These are phyloP conservation scores for Solanum habrochaites DNA, from an alignment of 257 asterid genomes.

Conservation along the genomic window DNA sequence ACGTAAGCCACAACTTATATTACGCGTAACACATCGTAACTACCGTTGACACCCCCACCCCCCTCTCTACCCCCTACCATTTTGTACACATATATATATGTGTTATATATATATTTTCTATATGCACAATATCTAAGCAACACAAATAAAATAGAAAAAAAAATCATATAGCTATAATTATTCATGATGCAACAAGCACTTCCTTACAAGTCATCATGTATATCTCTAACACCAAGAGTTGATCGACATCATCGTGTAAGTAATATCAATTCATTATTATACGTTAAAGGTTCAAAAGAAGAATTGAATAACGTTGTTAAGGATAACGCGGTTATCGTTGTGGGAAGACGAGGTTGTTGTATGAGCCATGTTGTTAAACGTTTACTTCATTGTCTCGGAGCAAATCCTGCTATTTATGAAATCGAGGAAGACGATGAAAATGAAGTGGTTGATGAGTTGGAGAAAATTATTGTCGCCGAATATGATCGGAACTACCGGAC, in stretches of 20 bases:
- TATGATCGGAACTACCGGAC: background rate
- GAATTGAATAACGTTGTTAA: constrained; percentile 25
- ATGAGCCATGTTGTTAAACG: constrained; percentile 79
- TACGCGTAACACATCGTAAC: constrained; percentile 27
- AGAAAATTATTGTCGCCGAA: background rate
- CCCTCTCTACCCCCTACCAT: background rate
- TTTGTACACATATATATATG: background rate
- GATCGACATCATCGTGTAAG: background rate
- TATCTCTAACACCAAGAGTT: background rate
- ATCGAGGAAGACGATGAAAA: constrained; percentile 47
- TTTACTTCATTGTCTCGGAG: constrained; percentile 58
- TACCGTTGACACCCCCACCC: constrained; percentile 9
- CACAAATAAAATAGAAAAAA: background rate
- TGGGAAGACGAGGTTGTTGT: constrained; percentile 63
- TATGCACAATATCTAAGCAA: background rate
- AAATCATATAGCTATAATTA: background rate
- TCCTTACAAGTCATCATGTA: constrained; percentile 26
- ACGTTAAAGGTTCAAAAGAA: background rate
- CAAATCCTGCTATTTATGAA: constrained; percentile 38
- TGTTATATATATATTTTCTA: background rate
- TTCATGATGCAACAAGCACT: constrained; percentile 31
- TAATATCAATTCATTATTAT: background rate
- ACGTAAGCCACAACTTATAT: constrained; percentile 28
- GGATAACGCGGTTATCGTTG: constrained; percentile 64
- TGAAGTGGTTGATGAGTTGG: constrained; percentile 11